Evolutionary conservation across 2,329 filamentous ascomycete genomes (phyloP).

Genomic region (Penicillium griseofulvum): DNA sequence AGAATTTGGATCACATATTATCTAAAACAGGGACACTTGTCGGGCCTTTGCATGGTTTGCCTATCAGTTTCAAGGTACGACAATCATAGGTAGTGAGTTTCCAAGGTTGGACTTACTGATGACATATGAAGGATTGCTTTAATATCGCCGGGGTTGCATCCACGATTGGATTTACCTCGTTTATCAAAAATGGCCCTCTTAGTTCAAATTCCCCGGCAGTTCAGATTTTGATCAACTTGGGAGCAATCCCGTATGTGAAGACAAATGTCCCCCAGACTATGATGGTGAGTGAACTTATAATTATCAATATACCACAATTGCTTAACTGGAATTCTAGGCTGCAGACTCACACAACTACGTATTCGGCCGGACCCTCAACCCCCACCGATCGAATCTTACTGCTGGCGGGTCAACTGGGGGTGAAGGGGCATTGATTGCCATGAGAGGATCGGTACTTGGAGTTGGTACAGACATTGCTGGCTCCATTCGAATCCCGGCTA

Average conservation of each 20-base stretch:
- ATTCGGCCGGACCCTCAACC: slow-evolving; percentile 62
- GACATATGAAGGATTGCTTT: slow-evolving; percentile 11
- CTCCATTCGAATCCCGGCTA: slow-evolving; percentile 46
- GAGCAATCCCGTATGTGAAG: slow-evolving; percentile 66
- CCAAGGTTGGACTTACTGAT: not conserved
- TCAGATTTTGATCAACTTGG: slow-evolving; percentile 55
- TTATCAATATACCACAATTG: fast-evolving
- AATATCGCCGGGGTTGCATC: slow-evolving; percentile 14
- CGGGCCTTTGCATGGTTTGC: slow-evolving; percentile 63
- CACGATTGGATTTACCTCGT: slow-evolving; percentile 56
- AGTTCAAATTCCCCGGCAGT: slow-evolving; percentile 55
- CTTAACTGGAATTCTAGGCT: slow-evolving; percentile 49
- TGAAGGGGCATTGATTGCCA: slow-evolving; percentile 59
- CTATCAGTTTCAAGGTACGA: slow-evolving; percentile 49
- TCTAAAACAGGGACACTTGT: slow-evolving; percentile 41
- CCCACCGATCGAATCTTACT: slow-evolving; percentile 56
- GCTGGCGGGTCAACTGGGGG: slow-evolving; percentile 66
- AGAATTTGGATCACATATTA: slow-evolving; percentile 49
- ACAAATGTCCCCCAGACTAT: slow-evolving; percentile 63
- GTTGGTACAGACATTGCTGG: slow-evolving; percentile 59
- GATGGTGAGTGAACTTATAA: slow-evolving; percentile 14
- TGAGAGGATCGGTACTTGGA: slow-evolving; percentile 58
- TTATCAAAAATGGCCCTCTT: slow-evolving; percentile 57
- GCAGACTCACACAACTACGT: slow-evolving; percentile 54
- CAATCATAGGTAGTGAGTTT: not conserved